Conservation (phyloP, 1,284 basidiomycete genomes). For the Coniferiporia weirii region DNA sequence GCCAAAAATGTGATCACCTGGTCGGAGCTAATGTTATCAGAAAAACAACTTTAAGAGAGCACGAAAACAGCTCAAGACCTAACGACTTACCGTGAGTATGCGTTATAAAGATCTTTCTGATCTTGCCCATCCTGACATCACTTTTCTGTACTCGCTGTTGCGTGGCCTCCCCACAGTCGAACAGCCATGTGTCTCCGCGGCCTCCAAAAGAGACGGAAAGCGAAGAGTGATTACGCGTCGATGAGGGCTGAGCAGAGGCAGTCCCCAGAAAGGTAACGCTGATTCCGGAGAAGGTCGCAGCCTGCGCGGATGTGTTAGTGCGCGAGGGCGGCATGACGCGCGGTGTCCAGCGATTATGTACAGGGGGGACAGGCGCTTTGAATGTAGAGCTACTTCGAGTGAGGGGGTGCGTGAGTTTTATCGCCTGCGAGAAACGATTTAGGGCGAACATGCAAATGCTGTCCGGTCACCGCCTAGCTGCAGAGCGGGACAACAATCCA, state of each 20-base stretch:
- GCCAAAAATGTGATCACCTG: conserved; percentile 86
- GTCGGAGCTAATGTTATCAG: conserved; percentile 35
- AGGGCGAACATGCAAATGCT: conserved; percentile 7
- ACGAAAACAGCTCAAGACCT: not conserved
- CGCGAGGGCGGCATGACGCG: conserved; percentile 15
- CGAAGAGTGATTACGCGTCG: conserved; percentile 69
- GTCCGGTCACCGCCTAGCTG: not conserved
- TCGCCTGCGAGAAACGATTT: conserved; percentile 2
- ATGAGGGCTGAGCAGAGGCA: conserved; percentile 71
- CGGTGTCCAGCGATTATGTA: conserved; percentile 3
- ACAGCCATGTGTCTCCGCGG: conserved; percentile 66
- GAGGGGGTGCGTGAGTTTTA: conserved; percentile 7
- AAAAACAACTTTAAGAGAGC: conserved; percentile 20
- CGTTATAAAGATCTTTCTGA: conserved; percentile 87
- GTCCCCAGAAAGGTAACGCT: conserved; percentile 73
- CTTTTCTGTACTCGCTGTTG: conserved; percentile 76
- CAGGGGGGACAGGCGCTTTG: not conserved
- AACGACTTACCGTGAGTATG: conserved; percentile 75
- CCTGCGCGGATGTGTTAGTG: conserved; percentile 7
- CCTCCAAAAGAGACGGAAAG: conserved; percentile 53
- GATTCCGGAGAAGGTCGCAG: conserved; percentile 33
- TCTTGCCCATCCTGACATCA: conserved; percentile 68
- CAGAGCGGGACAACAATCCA: too few species aligned
- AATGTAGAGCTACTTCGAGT: not conserved
- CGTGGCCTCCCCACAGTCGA: conserved; percentile 90